A percentile compares a stretch with the other conserved stretches of the same genome.
phyloP scores from a whole-genome alignment of 306 rosid genomes.

The barrel medic (Medicago truncatula) region MtrunA17r5.0-ANR NC_053048.1:41119501-41120000 shows the following conservation, averaged over 20 bases:
- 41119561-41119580: constrained; percentile 53
- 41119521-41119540: constrained; percentile 47
- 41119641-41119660: constrained; percentile 50
- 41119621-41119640: constrained; percentile 48
- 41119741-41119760: constrained; percentile 41
- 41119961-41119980: background rate
- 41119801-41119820: constrained; percentile 39
- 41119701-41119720: constrained; percentile 48
- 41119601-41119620: constrained; percentile 47
- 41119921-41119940: background rate
- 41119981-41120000: background rate
- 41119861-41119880: background rate
- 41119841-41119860: constrained; percentile 34
- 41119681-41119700: constrained; percentile 56
- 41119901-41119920: too few species aligned
- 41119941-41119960: background rate
- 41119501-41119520: constrained; percentile 43
- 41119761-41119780: constrained; percentile 40
- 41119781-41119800: constrained; percentile 47
- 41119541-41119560: constrained; percentile 42
- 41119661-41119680: constrained; percentile 46
- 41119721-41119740: constrained; percentile 59
- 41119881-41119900: too few species aligned
- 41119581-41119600: constrained; percentile 54
- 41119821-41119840: constrained; percentile 37